Conservation (phyloP, 2,329 filamentous ascomycete genomes). For the Phialophora expanda region DNA sequence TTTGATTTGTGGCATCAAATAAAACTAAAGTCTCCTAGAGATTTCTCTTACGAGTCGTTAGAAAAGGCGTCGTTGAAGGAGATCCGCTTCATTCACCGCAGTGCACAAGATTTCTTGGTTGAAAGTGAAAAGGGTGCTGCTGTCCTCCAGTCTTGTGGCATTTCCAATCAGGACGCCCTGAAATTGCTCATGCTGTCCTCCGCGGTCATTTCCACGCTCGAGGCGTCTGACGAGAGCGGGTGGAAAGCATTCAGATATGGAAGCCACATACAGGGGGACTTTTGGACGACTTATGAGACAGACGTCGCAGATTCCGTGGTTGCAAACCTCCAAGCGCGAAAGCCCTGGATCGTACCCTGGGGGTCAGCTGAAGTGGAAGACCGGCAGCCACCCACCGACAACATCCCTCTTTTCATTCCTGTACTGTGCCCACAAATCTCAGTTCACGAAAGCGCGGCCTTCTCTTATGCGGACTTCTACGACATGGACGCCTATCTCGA, state of each 20-base stretch:
- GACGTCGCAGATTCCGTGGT: background rate
- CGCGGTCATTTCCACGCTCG: background rate
- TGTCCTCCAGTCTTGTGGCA: conserved; percentile 1
- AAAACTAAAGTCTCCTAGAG: background rate
- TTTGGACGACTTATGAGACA: background rate
- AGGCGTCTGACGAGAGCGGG: background rate
- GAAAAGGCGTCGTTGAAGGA: background rate
- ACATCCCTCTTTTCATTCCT: background rate
- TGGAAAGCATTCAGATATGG: background rate
- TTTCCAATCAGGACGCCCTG: conserved; percentile 2
- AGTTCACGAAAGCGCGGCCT: background rate
- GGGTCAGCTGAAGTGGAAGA: background rate
- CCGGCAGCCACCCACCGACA: background rate
- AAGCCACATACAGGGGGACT: background rate
- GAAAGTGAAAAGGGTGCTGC: conserved; percentile 6
- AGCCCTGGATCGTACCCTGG: background rate
- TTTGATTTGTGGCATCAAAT: background rate
- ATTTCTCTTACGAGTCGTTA: background rate
- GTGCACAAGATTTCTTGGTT: conserved; percentile 20
- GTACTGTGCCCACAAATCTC: background rate
- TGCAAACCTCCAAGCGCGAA: background rate
- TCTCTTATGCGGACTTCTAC: background rate
- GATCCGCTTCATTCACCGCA: conserved; percentile 20
- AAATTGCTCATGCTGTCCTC: background rate
- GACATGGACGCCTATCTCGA: background rate